Percentiles rank a stretch among this genome's conserved stretches.
These are phyloP conservation scores for Botryobasidium botryosum DNA, from an alignment of 768 basidiomycete genomes.

Conservation along the genomic window DNA sequence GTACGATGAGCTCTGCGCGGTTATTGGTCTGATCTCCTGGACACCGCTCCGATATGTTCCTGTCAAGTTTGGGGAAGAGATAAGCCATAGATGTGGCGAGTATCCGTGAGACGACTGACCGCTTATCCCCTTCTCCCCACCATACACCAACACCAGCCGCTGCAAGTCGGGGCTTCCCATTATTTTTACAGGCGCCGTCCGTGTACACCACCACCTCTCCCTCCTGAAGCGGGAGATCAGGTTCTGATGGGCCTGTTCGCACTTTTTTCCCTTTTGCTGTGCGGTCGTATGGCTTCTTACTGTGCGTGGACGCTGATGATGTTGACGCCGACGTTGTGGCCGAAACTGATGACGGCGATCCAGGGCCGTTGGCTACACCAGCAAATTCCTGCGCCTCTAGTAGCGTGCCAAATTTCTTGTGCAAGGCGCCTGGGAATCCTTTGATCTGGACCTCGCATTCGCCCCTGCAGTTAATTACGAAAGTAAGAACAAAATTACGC, in stretches of 20 bases:
- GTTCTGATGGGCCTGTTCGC: neutral
- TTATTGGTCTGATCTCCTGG: constrained; percentile 71
- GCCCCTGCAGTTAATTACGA: constrained; percentile 28
- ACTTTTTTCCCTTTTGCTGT: constrained; percentile 2
- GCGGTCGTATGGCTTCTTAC: neutral
- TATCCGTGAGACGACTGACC: constrained; percentile 25
- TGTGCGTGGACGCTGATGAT: neutral
- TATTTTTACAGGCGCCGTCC: constrained; percentile 77
- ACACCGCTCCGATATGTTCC: constrained; percentile 53
- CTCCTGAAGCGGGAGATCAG: constrained; percentile 15
- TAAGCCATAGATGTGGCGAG: neutral
- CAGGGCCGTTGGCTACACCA: constrained; percentile 4
- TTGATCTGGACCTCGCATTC: constrained; percentile 56
- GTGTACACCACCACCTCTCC: constrained; percentile 47
- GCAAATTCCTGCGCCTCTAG: constrained; percentile 44
- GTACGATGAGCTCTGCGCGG: constrained; percentile 70
- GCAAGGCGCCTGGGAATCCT: constrained; percentile 40
- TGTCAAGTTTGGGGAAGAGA: constrained; percentile 18
- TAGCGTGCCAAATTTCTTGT: constrained; percentile 46
- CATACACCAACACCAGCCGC: constrained; percentile 78
- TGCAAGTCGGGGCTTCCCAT: constrained; percentile 49
- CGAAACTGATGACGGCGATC: neutral
- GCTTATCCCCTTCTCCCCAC: constrained; percentile 56
- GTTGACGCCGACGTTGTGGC: neutral
- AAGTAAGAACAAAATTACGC: neutral